These are phyloP conservation scores for Hypoxylon trugodes DNA, from an alignment of 495 filamentous ascomycete genomes.

Conservation along the genomic window DNA sequence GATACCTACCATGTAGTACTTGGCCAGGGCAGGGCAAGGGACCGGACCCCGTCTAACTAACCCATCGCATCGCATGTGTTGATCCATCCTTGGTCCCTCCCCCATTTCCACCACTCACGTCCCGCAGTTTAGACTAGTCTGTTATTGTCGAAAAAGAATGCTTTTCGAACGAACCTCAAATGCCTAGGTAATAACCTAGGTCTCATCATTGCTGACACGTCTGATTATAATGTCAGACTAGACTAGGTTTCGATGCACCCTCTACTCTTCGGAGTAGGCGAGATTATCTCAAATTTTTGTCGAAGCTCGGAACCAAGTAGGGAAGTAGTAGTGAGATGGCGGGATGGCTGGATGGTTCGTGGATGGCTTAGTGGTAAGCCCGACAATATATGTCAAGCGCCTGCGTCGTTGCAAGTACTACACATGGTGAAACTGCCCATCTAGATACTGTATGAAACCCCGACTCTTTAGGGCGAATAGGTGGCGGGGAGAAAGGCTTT, in stretches of 20 bases:
- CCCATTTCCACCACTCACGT: slow-evolving; percentile 23
- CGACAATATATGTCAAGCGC: slow-evolving; percentile 9
- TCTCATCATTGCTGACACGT: slow-evolving; percentile 32
- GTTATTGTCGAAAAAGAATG: slow-evolving; percentile 16
- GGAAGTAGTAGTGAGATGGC: slow-evolving; percentile 23
- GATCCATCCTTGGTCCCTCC: slow-evolving; percentile 10
- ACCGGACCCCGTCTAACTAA: too few relatives aligned
- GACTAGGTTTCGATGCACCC: slow-evolving; percentile 14
- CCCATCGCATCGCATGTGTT: too few relatives aligned
- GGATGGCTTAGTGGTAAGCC: slow-evolving; percentile 5
- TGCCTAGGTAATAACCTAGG: background rate
- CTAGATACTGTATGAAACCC: slow-evolving; percentile 29
- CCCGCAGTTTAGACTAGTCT: slow-evolving; percentile 5
- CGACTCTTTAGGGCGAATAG: background rate
- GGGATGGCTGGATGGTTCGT: too few relatives aligned
- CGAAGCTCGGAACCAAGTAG: slow-evolving; percentile 20
- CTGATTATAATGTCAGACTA: slow-evolving; percentile 32
- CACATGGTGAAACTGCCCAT: slow-evolving; percentile 23
- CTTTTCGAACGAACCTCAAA: slow-evolving; percentile 7
- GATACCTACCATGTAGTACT: too few relatives aligned
- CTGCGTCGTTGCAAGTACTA: slow-evolving; percentile 15
- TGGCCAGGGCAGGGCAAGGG: too few relatives aligned
- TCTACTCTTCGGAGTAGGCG: slow-evolving; percentile 33
- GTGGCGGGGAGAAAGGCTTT: too few relatives aligned
- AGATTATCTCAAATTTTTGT: slow-evolving; percentile 34